phyloP scores from a whole-genome alignment of 169 alveolate species.

The Plasmodium fragile region DNA sequence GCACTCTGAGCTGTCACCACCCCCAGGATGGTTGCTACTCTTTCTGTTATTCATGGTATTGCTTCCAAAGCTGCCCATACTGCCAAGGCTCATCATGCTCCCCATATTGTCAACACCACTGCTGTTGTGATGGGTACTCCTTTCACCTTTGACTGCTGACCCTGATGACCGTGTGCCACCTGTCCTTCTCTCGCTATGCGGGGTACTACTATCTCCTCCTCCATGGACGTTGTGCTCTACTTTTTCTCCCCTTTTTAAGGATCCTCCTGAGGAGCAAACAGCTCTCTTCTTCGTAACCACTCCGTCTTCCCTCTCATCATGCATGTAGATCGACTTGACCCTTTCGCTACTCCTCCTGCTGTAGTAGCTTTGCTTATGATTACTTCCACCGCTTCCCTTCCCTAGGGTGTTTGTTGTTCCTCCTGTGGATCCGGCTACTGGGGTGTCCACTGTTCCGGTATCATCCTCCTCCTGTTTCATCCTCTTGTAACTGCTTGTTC shows the following conservation, averaged over 20 bases:
- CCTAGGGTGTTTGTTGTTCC: neutral
- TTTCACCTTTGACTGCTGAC: neutral
- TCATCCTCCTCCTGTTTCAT: neutral
- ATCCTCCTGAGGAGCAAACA: neutral
- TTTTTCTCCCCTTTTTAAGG: neutral
- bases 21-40: neutral
- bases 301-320: constrained; percentile 24
- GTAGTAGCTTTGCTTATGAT: neutral
- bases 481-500: neutral
- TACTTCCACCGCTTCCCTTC: constrained; percentile 1
- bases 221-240: neutral
- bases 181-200: neutral
- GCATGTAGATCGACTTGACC: constrained; percentile 2
- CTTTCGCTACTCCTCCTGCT: constrained; percentile 31
- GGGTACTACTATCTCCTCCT: neutral
- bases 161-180: neutral
- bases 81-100: neutral
- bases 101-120: neutral
- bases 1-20: constrained; percentile 19
- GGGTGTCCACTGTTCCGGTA: neutral
- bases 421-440: neutral
- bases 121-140: neutral
- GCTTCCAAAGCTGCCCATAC: neutral
- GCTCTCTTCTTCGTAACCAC: neutral
- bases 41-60: neutral